A percentile compares a stretch with the other conserved stretches of the same genome.
phyloP scores from a whole-genome alignment of 1,284 basidiomycete genomes.

The Coniophora puteana region DNA sequence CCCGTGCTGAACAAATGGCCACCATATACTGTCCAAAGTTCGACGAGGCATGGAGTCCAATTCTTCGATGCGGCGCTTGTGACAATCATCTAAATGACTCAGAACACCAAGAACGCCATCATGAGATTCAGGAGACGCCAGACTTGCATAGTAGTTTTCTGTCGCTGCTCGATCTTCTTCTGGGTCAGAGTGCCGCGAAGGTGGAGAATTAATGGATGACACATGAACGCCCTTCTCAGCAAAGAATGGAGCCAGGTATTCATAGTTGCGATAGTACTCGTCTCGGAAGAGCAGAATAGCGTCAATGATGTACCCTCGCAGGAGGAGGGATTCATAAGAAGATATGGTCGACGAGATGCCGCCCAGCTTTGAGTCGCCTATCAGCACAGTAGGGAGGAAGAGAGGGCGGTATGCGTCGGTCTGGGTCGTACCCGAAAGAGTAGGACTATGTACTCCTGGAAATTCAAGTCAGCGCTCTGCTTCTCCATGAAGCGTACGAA shows the following conservation, averaged over 20 bases:
- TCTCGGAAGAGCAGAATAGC: constrained; percentile 88
- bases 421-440: constrained; percentile 84
- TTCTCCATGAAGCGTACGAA: background rate
- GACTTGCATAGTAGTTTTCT: constrained; percentile 64
- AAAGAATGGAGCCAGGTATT: constrained; percentile 82
- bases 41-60: constrained; percentile 78
- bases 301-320: constrained; percentile 91
- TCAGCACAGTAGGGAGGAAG: constrained; percentile 82
- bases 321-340: constrained; percentile 85
- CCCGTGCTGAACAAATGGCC: constrained; percentile 96
- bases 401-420: constrained; percentile 81
- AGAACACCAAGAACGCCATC: constrained; percentile 49
- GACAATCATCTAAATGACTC: constrained; percentile 60
- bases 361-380: constrained; percentile 88
- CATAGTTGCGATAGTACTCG: constrained; percentile 82
- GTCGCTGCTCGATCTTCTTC: constrained; percentile 54
- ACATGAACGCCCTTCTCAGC: constrained; percentile 66
- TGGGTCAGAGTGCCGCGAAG: constrained; percentile 42
- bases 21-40: constrained; percentile 85
- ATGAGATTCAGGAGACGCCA: constrained; percentile 35
- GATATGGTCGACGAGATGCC: constrained; percentile 95
- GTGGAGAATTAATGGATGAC: constrained; percentile 56
- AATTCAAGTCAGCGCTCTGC: constrained; percentile 3
- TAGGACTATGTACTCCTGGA: constrained; percentile 90
- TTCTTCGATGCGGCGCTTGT: constrained; percentile 60